Base-by-base conservation (phyloP, 2,329 filamentous ascomycete genomes). In the Amauroascus niger region DNA sequence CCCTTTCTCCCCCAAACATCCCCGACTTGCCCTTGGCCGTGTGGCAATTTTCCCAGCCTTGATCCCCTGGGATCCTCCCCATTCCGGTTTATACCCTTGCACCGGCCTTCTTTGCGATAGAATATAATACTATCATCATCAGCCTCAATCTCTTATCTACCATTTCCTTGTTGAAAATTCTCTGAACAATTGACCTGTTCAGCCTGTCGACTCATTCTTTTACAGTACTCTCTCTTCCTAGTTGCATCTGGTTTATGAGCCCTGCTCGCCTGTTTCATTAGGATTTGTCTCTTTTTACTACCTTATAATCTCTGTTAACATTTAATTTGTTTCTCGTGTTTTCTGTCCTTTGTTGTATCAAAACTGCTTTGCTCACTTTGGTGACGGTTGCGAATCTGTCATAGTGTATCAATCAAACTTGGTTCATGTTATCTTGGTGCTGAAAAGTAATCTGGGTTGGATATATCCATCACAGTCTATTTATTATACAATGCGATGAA, bases 261-360 rank as follows among this genome's bases (percentile, higher is more conserved):
- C 49, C 22, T 51, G 18, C 37, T 33, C 30, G 20, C 45, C 46
- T 26, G 16, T 28, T 22, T 40, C n/a, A 3, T 41, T 41, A 13
- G 43, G 37, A 14, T 43, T 20, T 41, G 37, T 24, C 26, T 44
- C n/a, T 45, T 1, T 28, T 50, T 54, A 32, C 33, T 33, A 32
- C 32, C 30, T 40, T 49, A 24, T 47, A 39, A 39, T 50, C n/a
- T 37, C 54, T 20, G 41, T 11, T 47, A 24, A 16, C 16, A 33
- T 40, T 35, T 41, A 26, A 28, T 62, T 62, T 61, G 26, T n/a
- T 20, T 61, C 57, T 44, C 53, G 49, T 53, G 43, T 52, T 33
- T 40, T 33, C 37, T 50, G 18, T 45, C 9, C 14, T 55, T 47
- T 48, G n/a, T 28, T 52, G 50, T 52, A 52, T 52, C 18, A 52